Evolutionary conservation across 768 basidiomycete genomes (phyloP).

Genomic region (Psilocybe sp.): DNA sequence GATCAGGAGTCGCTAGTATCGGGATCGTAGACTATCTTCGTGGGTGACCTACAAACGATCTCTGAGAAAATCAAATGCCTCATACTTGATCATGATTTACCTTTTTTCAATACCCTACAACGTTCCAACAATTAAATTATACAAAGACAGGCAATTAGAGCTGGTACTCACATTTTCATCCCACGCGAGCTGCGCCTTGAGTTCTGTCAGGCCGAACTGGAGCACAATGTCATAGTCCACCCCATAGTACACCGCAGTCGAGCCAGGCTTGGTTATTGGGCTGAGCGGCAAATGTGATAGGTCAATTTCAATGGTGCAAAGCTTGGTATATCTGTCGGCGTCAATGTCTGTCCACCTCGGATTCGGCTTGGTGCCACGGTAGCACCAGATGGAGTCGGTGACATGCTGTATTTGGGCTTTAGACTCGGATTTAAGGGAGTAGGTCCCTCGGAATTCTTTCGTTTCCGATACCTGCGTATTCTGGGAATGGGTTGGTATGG

Average conservation of each 20-base stretch:
- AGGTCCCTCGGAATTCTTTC: conserved; percentile 33
- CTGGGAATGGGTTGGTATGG: conserved; percentile 15
- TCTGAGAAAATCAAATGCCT: not conserved
- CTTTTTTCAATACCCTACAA: not conserved
- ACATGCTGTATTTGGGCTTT: conserved; percentile 7
- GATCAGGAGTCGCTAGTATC: conserved; percentile 1
- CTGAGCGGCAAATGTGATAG: conserved; percentile 3
- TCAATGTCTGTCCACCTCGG: conserved; percentile 22
- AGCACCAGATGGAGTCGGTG: conserved; percentile 13
- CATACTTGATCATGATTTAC: not conserved
- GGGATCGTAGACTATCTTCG: conserved; percentile 23
- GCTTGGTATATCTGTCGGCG: conserved; percentile 1
- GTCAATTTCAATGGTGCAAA: conserved; percentile 10
- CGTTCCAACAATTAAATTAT: conserved; percentile 3
- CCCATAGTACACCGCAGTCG: conserved; percentile 2
- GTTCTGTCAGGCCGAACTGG: conserved; percentile 49
- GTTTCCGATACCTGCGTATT: conserved; percentile 33
- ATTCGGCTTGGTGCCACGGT: conserved; percentile 11
- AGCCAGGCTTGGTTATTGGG: not conserved
- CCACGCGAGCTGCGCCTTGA: conserved; percentile 49
- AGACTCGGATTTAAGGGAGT: conserved; percentile 13
- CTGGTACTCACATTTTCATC: conserved; percentile 36
- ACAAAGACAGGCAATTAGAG: not conserved
- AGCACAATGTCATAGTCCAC: conserved; percentile 36
- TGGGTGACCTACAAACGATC: conserved; percentile 12